phyloP scores from a whole-genome alignment of 768 basidiomycete genomes.

The Pulveroboletus sp. region DNA sequence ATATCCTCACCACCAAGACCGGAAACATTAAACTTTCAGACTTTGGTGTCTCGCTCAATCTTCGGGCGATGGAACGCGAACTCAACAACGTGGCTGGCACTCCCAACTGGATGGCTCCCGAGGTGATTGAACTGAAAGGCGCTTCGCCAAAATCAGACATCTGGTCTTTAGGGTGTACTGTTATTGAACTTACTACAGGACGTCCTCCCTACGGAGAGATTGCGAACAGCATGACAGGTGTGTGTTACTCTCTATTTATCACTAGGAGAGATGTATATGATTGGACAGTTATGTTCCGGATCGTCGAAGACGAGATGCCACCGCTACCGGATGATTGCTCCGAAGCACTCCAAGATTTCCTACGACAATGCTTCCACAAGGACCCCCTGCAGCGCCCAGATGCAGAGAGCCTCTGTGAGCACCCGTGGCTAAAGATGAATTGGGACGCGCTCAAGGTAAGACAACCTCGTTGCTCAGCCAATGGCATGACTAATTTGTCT shows the following conservation, averaged over 20 bases:
- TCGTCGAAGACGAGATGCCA: slow-evolving; percentile 90
- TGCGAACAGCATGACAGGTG: slow-evolving; percentile 87
- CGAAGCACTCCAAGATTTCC: slow-evolving; percentile 70
- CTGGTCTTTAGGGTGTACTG: slow-evolving; percentile 93
- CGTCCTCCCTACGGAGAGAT: slow-evolving; percentile 90
- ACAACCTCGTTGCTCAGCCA: neutral
- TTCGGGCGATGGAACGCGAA: slow-evolving; percentile 84
- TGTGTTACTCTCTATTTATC: slow-evolving; percentile 6
- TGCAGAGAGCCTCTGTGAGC: slow-evolving; percentile 82
- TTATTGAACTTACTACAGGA: slow-evolving; percentile 91
- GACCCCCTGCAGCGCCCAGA: slow-evolving; percentile 78
- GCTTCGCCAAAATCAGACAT: slow-evolving; percentile 92
- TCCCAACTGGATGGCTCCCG: slow-evolving; percentile 99
- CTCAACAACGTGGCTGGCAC: slow-evolving; percentile 88
- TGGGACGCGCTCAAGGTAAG: slow-evolving; percentile 76
- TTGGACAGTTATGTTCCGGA: slow-evolving; percentile 85
- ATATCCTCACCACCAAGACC: slow-evolving; percentile 97
- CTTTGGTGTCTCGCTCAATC: slow-evolving; percentile 95
- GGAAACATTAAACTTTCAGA: slow-evolving; percentile 97
- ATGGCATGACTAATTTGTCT: neutral
- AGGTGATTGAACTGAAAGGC: slow-evolving; percentile 93
- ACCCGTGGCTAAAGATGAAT: slow-evolving; percentile 82
- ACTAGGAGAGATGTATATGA: neutral
- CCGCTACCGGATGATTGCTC: slow-evolving; percentile 81
- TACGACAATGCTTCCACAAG: slow-evolving; percentile 87